Conservation (phyloP, 352 stramenopile genomes). For the Phytopythium mirpurense region DNA sequence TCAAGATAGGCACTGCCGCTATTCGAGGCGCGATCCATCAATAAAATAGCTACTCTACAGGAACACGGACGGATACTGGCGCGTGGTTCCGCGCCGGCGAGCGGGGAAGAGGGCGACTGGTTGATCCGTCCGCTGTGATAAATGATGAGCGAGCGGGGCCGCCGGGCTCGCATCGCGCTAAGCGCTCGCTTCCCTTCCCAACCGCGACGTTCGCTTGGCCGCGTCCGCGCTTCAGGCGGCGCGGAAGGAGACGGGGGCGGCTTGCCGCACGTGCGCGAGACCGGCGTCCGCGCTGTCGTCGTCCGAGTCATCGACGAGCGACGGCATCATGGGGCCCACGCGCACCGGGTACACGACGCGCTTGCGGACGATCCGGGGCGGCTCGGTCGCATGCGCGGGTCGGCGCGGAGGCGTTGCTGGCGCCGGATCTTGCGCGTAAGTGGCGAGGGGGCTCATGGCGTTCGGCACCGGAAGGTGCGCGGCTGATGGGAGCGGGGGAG, state of each 20-base stretch:
- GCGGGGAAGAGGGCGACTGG: neutral
- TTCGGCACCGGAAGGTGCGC: neutral
- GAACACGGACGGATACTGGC: neutral
- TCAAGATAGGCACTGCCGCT: no score
- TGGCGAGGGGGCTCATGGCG: neutral
- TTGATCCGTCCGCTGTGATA: neutral
- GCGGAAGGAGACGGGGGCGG: neutral
- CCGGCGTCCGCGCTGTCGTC: neutral
- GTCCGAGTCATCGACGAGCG: conserved; percentile 12
- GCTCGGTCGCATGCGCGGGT: neutral
- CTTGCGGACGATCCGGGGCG: conserved; percentile 18
- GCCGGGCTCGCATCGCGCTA: neutral
- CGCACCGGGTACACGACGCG: conserved; percentile 15
- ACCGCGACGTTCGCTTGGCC: no score
- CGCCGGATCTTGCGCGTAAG: neutral
- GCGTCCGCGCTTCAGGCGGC: neutral
- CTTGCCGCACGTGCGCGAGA: neutral
- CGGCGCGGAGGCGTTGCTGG: neutral
- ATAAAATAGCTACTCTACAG: conserved; percentile 2
- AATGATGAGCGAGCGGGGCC: neutral
- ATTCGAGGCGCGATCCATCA: neutral
- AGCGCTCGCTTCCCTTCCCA: no score
- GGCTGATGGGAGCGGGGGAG: neutral
- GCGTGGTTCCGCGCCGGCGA: neutral
- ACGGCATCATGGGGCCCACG: conserved; percentile 16